A percentile compares a stretch with the other conserved stretches of the same genome.
Evolutionary conservation across 768 basidiomycete genomes (phyloP).

Genomic region (Boletus rufocinnamomeus): DNA sequence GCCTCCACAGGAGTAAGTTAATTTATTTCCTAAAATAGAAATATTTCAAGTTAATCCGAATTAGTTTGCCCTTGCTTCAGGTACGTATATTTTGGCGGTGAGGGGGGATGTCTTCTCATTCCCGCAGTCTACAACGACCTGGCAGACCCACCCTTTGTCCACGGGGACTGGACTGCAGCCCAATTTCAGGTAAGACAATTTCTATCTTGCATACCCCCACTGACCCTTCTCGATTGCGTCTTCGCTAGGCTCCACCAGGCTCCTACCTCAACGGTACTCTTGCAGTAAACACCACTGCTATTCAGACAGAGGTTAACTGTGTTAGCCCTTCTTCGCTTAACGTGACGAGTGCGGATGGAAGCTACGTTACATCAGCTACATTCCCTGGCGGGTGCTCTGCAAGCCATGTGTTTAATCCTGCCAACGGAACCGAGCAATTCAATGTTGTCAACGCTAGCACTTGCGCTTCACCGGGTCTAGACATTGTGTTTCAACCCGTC

Average conservation of each 20-base stretch:
- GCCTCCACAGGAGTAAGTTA: slow-evolving; percentile 57
- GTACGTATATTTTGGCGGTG: slow-evolving; percentile 11
- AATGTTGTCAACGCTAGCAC: slow-evolving; percentile 45
- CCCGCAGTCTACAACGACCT: slow-evolving; percentile 39
- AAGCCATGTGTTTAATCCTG: slow-evolving; percentile 40
- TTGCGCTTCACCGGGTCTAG: slow-evolving; percentile 31
- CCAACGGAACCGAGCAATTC: slow-evolving; percentile 47
- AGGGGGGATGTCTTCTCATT: neutral
- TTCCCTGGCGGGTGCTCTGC: slow-evolving; percentile 51
- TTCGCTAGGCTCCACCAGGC: slow-evolving; percentile 43
- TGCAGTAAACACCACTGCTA: slow-evolving; percentile 51
- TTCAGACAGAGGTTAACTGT: slow-evolving; percentile 50
- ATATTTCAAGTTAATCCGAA: slow-evolving; percentile 22
- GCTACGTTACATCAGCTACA: slow-evolving; percentile 44
- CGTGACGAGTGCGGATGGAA: slow-evolving; percentile 25
- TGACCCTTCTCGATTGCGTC: neutral
- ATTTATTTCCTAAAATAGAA: neutral
- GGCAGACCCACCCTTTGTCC: slow-evolving; percentile 60
- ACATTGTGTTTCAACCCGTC: slow-evolving; percentile 51
- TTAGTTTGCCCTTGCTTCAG: slow-evolving; percentile 36
- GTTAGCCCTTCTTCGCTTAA: slow-evolving; percentile 37
- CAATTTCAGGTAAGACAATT: slow-evolving; percentile 46
- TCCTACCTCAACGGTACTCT: slow-evolving; percentile 54
- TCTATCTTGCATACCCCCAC: neutral
- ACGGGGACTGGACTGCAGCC: slow-evolving; percentile 52